phyloP scores from a whole-genome alignment of 1,284 basidiomycete genomes.

The Somion occarium region DNA sequence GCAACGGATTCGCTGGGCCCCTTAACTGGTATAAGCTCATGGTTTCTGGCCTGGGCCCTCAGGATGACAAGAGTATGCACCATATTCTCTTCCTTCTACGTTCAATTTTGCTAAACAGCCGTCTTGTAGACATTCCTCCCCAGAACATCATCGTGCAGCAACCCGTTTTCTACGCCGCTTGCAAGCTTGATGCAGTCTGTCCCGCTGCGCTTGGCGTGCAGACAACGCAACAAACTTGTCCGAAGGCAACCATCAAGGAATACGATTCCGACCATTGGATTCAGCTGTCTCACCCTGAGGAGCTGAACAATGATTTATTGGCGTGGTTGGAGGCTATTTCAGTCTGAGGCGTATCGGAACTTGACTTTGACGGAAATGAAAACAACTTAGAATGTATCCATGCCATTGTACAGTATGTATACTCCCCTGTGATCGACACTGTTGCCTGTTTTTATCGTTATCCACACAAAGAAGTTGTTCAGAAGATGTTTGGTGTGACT shows the following conservation, averaged over 20 bases:
- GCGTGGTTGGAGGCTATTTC: constrained; percentile 16
- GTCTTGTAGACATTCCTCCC: constrained; percentile 15
- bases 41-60: constrained; percentile 16
- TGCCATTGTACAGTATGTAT: too few relatives aligned
- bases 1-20: constrained; percentile 19
- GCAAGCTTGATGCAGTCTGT: constrained; percentile 20
- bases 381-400: too few relatives aligned
- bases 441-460: too few relatives aligned
- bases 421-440: too few relatives aligned
- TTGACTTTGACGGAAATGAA: too few relatives aligned
- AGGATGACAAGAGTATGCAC: constrained; percentile 22
- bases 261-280: constrained; percentile 31
- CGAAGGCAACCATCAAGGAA: constrained; percentile 20
- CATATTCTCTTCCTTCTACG: background rate
- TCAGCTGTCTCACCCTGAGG: constrained; percentile 20
- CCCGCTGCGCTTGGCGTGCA: constrained; percentile 14
- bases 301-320: constrained; percentile 23
- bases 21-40: constrained; percentile 27
- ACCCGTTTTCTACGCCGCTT: constrained; percentile 22
- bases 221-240: constrained; percentile 14
- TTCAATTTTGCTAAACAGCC: constrained; percentile 2
- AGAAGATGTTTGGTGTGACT: too few relatives aligned
- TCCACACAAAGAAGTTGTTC: too few relatives aligned
- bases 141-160: constrained; percentile 13
- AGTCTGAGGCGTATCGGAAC: background rate